A percentile compares a stretch with the other conserved stretches of the same genome.
phyloP scores from a whole-genome alignment of 2,329 filamentous ascomycete species.

The Nemania serpens region DNA sequence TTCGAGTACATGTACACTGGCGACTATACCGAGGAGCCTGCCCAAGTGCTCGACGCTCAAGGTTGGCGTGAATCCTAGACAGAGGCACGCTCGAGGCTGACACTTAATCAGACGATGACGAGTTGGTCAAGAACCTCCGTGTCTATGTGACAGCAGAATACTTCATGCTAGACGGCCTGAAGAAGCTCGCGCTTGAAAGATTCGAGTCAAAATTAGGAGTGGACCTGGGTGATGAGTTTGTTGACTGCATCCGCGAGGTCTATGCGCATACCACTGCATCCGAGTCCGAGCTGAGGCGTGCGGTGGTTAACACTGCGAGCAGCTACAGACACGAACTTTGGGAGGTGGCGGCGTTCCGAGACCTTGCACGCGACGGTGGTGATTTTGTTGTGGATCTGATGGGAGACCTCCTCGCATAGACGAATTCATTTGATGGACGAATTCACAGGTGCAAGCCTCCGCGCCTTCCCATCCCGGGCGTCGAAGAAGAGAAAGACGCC shows the following conservation, averaged over 20 bases:
- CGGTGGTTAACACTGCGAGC: conserved; percentile 4
- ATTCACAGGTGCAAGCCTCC: no score
- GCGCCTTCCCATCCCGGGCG: no score
- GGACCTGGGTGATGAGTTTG: conserved; percentile 4
- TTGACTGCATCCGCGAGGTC: conserved; percentile 25
- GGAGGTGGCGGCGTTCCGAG: conserved; percentile 13
- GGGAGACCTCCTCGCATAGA: no score
- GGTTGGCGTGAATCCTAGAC: conserved; percentile 1
- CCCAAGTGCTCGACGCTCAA: conserved; percentile 9
- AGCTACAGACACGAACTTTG: not conserved
- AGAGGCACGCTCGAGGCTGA: conserved; percentile 12
- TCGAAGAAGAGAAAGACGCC: no score
- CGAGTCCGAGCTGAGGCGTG: conserved; percentile 10
- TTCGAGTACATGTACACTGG: conserved; percentile 28
- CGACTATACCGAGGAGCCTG: conserved; percentile 18
- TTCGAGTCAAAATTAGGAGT: conserved; percentile 15
- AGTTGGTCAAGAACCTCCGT: conserved; percentile 19
- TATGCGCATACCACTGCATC: conserved; percentile 10
- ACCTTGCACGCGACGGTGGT: conserved; percentile 14
- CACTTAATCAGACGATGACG: conserved; percentile 17
- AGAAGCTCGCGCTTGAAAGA: conserved; percentile 12
- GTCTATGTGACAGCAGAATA: conserved; percentile 23
- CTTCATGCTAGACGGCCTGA: conserved; percentile 24
- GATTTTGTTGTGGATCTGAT: conserved; percentile 7
- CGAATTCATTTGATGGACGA: no score